Conservation (phyloP, 805 yeast genomes). For the Metschnikowia dekortorum region DNA sequence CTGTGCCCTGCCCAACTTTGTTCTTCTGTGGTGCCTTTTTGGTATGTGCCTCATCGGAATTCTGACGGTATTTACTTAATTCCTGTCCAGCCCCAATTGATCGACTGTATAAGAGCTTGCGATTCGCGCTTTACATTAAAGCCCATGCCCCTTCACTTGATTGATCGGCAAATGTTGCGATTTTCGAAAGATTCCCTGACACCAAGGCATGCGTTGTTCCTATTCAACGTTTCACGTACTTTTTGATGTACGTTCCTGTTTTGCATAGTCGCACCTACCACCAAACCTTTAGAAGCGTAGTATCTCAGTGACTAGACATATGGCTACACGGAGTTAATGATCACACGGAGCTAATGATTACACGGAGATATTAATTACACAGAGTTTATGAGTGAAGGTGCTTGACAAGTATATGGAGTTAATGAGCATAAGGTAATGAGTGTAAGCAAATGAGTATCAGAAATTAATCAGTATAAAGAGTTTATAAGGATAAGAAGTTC, state of each 20-base stretch:
- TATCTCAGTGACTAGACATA: too few species aligned
- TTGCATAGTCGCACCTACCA: too few species aligned
- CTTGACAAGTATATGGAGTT: too few species aligned
- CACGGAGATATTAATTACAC: too few species aligned
- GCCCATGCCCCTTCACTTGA: not conserved
- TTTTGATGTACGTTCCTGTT: not conserved
- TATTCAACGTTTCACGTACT: not conserved
- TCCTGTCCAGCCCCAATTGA: not conserved
- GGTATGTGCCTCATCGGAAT: conserved; percentile 58
- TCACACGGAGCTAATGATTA: too few species aligned
- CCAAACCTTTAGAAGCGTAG: too few species aligned
- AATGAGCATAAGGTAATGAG: too few species aligned
- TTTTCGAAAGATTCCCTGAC: not conserved
- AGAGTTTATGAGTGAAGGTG: too few species aligned
- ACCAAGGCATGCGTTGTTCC: not conserved
- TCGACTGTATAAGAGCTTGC: not conserved
- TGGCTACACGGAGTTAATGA: too few species aligned
- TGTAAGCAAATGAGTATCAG: too few species aligned
- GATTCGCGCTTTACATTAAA: not conserved
- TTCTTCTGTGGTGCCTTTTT: conserved; percentile 53
- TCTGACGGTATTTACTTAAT: conserved; percentile 26
- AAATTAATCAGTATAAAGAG: too few species aligned
- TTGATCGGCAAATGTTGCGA: not conserved
- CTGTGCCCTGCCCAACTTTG: conserved; percentile 55
- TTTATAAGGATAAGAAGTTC: too few species aligned